These are phyloP conservation scores for Globisporangium sylvaticum DNA, from an alignment of 352 stramenopile species.

Conservation along the genomic window DNA sequence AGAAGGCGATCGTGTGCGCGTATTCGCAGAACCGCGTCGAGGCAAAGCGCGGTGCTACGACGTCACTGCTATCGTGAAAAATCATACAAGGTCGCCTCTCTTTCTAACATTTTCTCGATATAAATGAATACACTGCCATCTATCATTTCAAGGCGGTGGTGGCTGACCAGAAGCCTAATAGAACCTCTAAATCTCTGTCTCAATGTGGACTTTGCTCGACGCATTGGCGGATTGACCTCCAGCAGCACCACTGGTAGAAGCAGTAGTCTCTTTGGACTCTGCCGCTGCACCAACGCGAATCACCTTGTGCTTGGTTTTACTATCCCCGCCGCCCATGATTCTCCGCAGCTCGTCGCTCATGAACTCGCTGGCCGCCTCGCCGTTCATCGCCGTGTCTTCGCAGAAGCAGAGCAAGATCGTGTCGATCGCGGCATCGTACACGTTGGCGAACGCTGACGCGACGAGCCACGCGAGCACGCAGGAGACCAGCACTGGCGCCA, in stretches of 20 bases:
- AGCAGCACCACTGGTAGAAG: background rate
- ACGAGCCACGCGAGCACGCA: constrained; percentile 88
- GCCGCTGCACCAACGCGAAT: constrained; percentile 31
- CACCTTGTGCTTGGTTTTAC: constrained; percentile 26
- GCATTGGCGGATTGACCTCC: background rate
- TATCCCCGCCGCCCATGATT: constrained; percentile 44
- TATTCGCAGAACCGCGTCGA: constrained; percentile 48
- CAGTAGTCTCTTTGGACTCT: background rate
- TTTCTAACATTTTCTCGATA: too few species aligned
- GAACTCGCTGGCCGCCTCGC: constrained; percentile 55
- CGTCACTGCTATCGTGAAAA: constrained; percentile 9
- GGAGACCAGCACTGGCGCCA: constrained; percentile 88
- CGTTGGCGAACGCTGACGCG: constrained; percentile 87
- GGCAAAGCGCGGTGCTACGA: background rate
- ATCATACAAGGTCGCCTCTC: too few species aligned
- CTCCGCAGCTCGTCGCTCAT: constrained; percentile 73
- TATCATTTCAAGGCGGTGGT: background rate
- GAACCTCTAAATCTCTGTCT: constrained; percentile 35
- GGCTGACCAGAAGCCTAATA: background rate
- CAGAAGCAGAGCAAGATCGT: constrained; percentile 97
- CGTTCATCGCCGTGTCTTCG: constrained; percentile 82
- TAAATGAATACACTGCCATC: background rate
- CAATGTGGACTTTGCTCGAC: constrained; percentile 30
- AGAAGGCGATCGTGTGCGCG: constrained; percentile 65
- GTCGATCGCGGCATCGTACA: constrained; percentile 94